Evolutionary conservation across 2,329 filamentous ascomycete genomes (phyloP).

Genomic region (Pseudonectria buxi): DNA sequence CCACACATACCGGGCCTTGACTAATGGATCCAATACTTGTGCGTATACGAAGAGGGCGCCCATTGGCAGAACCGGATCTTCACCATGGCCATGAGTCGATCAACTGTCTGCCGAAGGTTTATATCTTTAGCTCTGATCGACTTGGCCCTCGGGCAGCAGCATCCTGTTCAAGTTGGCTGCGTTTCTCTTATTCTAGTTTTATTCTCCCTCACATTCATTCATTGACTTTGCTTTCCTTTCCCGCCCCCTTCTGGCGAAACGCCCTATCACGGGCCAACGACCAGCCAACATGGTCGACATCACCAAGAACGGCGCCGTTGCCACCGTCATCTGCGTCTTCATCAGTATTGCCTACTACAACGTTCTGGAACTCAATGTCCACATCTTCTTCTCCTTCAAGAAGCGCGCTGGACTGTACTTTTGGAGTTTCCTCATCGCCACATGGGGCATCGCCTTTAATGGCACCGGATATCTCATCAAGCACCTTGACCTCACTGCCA

Average conservation of each 20-base stretch:
- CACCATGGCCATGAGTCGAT: too few species aligned
- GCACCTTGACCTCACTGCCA: constrained; percentile 11
- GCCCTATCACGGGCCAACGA: neutral
- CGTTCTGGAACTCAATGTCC: constrained; percentile 26
- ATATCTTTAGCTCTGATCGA: too few species aligned
- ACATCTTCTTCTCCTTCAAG: constrained; percentile 27
- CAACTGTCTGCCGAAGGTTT: too few species aligned
- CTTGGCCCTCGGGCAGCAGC: too few species aligned
- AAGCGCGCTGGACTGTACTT: constrained; percentile 28
- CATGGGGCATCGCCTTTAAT: constrained; percentile 28
- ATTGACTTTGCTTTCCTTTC: neutral
- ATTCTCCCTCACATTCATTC: neutral
- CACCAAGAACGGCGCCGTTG: constrained; percentile 11
- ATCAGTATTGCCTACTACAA: constrained; percentile 25
- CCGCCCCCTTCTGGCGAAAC: neutral
- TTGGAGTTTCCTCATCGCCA: constrained; percentile 29
- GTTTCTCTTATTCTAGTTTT: neutral
- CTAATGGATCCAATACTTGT: too few species aligned
- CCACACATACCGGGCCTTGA: too few species aligned
- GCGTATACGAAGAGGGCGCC: too few species aligned
- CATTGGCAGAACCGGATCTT: too few species aligned
- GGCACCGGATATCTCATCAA: constrained; percentile 40
- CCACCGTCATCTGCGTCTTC: constrained; percentile 16
- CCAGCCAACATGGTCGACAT: constrained; percentile 2
- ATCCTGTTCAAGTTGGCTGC: too few species aligned